Evolutionary conservation across 2,329 filamentous ascomycete species (phyloP), one percentile per base, ranked within the genome.

Genomic region (Aquanectria penicillioides): DNA sequence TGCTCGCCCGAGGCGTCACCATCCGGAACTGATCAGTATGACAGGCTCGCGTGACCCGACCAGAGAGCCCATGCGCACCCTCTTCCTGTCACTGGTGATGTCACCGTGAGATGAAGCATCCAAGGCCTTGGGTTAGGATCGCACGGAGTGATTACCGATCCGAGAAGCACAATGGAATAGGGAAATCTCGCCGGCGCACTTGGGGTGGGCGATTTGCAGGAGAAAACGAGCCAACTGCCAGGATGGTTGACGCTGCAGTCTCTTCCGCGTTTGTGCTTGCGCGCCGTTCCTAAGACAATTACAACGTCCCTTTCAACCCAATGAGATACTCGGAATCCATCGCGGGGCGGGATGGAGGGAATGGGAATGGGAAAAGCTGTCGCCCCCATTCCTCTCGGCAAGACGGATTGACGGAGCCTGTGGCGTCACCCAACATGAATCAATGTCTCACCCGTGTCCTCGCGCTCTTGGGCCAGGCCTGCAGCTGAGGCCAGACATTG

Each of bases 21-120:
- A 51, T 46, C 44, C 37, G 26, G 40, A 38, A 28, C 43, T 20
- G 18, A 38, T 22, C 17, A n/a, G 54, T 13, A 40, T 57, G 55
- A 47, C 47, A 47, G 20, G 26, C 48, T 50, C 55, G 53, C 53
- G 55, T 57, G 55, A 57, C 48, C 55, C 20, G 13, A 41, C 49
- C 26, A 23, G 22, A 36, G 41, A 28, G 54, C 20, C 26, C 22
- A 25, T 36, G 34, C 40, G 28, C 54, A 57, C 33, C 49, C 25
- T 37, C 10, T 28, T 40, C 18, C 43, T 31, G 38, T 36, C 31
- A 51, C 44, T 29, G 25, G 46, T 57, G 53, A 57, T 57, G 55
- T 57, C 55, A 51, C 55, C 23, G 26, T n/a, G 22, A 33, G 29
- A 51, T 41, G 40, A 52, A 40, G 48, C 55, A 51, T 52, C 29